phyloP scores from a whole-genome alignment of 2,329 filamentous ascomycete genomes.

The Chaetomium strumarium region DNA sequence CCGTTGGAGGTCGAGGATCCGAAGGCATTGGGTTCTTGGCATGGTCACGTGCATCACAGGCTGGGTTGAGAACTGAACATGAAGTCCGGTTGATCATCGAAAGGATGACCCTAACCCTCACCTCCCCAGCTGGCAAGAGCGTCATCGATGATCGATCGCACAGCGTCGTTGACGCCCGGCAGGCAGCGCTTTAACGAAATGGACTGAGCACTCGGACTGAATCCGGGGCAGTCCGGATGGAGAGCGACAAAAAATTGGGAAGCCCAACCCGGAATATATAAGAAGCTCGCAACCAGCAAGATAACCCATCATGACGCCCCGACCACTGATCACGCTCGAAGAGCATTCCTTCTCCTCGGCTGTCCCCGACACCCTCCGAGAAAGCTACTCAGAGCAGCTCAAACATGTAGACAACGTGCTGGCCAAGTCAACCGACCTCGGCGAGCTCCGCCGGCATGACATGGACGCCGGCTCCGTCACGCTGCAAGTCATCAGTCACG shows the following conservation, averaged over 20 bases:
- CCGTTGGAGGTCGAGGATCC: no score
- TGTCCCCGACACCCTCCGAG: conserved; percentile 14
- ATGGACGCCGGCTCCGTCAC: conserved; percentile 24
- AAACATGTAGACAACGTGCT: conserved; percentile 20
- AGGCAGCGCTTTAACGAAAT: no score
- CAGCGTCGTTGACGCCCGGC: background rate
- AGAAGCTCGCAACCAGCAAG: no score
- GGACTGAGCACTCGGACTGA: no score
- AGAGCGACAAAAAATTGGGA: no score
- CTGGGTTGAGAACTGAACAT: no score
- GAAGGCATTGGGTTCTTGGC: conserved; percentile 6
- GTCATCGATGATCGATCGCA: background rate
- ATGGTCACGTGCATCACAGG: conserved; percentile 5
- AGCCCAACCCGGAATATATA: background rate
- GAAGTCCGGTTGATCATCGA: no score
- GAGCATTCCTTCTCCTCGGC: conserved; percentile 33
- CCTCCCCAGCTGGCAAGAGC: background rate
- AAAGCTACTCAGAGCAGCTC: conserved; percentile 21
- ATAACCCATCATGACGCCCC: conserved; percentile 22
- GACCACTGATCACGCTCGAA: conserved; percentile 35
- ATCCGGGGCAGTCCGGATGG: no score
- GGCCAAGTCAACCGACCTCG: conserved; percentile 24
- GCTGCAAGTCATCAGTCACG: conserved; percentile 26
- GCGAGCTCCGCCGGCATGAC: conserved; percentile 21
- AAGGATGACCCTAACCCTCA: conserved; percentile 1